A percentile compares a stretch with the other conserved stretches of the same genome.
Conservation (phyloP, 1,284 basidiomycete species). For the Omphalotus olearius region DNA sequence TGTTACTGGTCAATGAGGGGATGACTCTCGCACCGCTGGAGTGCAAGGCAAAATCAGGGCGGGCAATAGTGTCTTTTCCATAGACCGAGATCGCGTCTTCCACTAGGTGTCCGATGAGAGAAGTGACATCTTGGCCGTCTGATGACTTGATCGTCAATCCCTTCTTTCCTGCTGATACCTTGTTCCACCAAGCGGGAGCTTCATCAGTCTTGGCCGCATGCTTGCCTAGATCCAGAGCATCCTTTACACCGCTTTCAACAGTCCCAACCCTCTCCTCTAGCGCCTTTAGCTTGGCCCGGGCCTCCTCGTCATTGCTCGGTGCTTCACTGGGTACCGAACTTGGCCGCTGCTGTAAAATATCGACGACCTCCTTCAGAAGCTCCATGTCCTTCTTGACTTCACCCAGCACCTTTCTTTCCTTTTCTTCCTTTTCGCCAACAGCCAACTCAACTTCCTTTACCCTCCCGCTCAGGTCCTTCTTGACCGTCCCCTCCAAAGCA, state of each 20-base stretch:
- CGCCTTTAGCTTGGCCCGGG: conserved; percentile 45
- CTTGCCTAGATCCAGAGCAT: conserved; percentile 65
- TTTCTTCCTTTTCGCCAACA: conserved; percentile 33
- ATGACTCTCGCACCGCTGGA: conserved; percentile 81
- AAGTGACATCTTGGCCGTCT: conserved; percentile 74
- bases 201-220: conserved; percentile 35
- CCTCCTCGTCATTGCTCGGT: conserved; percentile 46
- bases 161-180: conserved; percentile 41
- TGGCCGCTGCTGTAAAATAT: conserved; percentile 37
- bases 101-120: conserved; percentile 70
- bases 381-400: conserved; percentile 54
- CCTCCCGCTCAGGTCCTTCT: conserved; percentile 44
- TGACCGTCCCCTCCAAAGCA: conserved; percentile 52
- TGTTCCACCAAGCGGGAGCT: conserved; percentile 56
- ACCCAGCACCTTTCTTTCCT: conserved; percentile 42
- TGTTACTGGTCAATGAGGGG: conserved; percentile 76
- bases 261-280: conserved; percentile 60
- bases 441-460: conserved; percentile 46
- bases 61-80: conserved; percentile 74
- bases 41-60: conserved; percentile 83
- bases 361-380: conserved; percentile 30
- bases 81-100: conserved; percentile 62
- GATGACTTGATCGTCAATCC: conserved; percentile 65
- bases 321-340: conserved; percentile 18
- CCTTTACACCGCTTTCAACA: conserved; percentile 68